Conservation (phyloP, 176 grass and related monocot species). For the Otatea glauca region DNA sequence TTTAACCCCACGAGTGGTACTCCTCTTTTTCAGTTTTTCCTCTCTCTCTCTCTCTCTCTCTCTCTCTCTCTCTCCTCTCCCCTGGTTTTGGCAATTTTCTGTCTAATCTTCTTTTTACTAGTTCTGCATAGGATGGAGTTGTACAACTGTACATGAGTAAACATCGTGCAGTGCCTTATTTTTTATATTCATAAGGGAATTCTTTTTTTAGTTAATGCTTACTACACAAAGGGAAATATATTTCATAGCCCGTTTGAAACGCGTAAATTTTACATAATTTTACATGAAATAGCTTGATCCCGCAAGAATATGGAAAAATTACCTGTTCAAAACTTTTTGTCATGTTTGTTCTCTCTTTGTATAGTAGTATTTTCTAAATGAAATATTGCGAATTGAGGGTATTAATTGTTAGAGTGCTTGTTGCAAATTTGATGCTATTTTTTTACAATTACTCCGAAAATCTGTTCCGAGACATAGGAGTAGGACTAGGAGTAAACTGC, state of each 20-base stretch:
- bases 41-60: background rate
- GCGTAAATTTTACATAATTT: background rate
- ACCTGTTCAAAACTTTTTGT: background rate
- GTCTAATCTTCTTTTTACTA: background rate
- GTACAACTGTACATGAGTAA: background rate
- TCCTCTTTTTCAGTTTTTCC: conserved; percentile 24
- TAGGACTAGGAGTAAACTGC: background rate
- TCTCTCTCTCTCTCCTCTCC: background rate
- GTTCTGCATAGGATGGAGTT: background rate
- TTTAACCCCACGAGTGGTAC: conserved; percentile 85
- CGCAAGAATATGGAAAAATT: background rate
- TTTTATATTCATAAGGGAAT: background rate
- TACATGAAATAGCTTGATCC: background rate
- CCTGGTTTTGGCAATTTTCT: conserved; percentile 7
- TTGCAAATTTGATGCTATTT: background rate
- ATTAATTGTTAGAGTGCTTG: background rate
- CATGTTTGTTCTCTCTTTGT: background rate
- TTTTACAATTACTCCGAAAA: background rate
- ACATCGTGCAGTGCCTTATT: background rate
- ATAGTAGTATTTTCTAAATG: background rate
- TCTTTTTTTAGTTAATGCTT: too few relatives aligned
- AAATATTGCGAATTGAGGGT: background rate
- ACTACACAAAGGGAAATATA: background rate
- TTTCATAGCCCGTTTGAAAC: background rate
- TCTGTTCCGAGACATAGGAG: background rate